phyloP scores from a whole-genome alignment of 108 stramenopile genomes.

The Fragilariopsis cylindrus region DNA sequence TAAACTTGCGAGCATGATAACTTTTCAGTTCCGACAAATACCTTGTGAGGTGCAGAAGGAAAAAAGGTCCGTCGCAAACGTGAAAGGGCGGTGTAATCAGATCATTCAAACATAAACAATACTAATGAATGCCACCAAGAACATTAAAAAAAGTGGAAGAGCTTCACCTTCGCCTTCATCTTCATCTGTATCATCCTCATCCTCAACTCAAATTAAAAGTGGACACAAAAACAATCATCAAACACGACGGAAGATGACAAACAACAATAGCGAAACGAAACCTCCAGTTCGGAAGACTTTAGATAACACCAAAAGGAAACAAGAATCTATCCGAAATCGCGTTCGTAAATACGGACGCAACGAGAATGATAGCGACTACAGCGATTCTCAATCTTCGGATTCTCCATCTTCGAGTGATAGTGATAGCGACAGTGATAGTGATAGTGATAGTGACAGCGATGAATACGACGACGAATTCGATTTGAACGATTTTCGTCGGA shows the following conservation, averaged over 20 bases:
- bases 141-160: too few relatives aligned
- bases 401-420: not conserved
- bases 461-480: slow-evolving; percentile 13
- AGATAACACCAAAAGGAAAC: slow-evolving; percentile 3
- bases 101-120: too few relatives aligned
- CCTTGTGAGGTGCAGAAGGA: too few relatives aligned
- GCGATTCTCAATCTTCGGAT: slow-evolving; percentile 3
- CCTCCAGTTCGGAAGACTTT: slow-evolving; percentile 4
- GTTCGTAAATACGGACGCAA: slow-evolving; percentile 14
- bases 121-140: too few relatives aligned
- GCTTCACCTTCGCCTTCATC: too few relatives aligned
- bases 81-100: too few relatives aligned
- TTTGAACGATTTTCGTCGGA: not conserved
- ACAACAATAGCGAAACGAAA: not conserved
- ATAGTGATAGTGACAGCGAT: not conserved
- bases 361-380: slow-evolving; percentile 13
- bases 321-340: slow-evolving; percentile 16
- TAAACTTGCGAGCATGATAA: too few relatives aligned
- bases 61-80: too few relatives aligned
- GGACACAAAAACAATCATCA: not conserved
- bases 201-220: too few relatives aligned
- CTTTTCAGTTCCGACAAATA: too few relatives aligned
- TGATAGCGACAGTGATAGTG: not conserved
- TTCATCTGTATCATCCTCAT: too few relatives aligned
- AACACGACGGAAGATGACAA: not conserved